A percentile compares a stretch with the other conserved stretches of the same genome.
phyloP scores from a whole-genome alignment of 345 rosid genomes.

The Boechera retrofracta region DNA sequence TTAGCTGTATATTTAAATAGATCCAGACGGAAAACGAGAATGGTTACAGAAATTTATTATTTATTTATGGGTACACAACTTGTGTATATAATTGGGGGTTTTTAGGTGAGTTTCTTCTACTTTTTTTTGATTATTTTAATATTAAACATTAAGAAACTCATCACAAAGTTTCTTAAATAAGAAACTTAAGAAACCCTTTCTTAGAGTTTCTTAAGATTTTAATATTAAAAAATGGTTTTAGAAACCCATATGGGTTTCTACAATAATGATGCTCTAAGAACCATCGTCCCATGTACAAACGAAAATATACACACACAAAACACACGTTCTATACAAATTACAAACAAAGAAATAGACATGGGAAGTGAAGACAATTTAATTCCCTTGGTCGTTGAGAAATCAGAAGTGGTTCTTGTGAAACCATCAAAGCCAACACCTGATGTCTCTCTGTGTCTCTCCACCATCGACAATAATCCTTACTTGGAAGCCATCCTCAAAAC shows the following conservation, averaged over 20 bases:
- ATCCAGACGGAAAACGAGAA: background rate
- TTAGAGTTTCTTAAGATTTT: too few relatives aligned
- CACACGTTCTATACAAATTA: background rate
- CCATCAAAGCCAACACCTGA: constrained; percentile 55
- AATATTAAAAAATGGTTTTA: too few relatives aligned
- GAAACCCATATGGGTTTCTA: too few relatives aligned
- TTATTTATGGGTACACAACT: too few relatives aligned
- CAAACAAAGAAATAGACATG: background rate
- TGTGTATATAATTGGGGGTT: background rate
- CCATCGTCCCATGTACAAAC: background rate
- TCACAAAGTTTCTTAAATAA: too few relatives aligned
- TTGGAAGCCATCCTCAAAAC: constrained; percentile 41
- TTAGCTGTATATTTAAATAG: too few relatives aligned
- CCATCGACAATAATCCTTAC: constrained; percentile 51
- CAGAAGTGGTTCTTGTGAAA: constrained; percentile 46
- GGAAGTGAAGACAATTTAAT: background rate
- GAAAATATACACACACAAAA: background rate
- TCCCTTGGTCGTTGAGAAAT: constrained; percentile 18
- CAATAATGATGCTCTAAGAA: too few relatives aligned
- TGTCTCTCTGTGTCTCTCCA: constrained; percentile 49
- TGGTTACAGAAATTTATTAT: background rate
- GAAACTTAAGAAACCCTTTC: too few relatives aligned
- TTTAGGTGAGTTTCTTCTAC: too few relatives aligned
- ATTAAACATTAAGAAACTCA: too few relatives aligned
- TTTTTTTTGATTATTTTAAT: too few relatives aligned